A percentile compares a stretch with the other conserved stretches of the same genome.
Conservation (phyloP, 768 basidiomycete genomes). For the Boletus patriciae region DNA sequence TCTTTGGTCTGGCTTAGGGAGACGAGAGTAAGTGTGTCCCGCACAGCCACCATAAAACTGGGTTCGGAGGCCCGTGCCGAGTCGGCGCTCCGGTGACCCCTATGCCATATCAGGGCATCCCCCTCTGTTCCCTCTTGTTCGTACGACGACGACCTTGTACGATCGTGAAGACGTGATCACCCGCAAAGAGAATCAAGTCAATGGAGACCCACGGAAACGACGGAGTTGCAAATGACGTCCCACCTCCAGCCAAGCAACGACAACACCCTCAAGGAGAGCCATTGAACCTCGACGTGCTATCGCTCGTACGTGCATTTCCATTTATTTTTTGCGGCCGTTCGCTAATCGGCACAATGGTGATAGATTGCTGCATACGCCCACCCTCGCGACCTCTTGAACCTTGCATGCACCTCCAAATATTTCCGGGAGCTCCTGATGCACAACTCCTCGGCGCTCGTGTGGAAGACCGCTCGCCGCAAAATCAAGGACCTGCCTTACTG, state of each 20-base stretch:
- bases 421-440: conserved; percentile 39
- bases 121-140: too few relatives aligned
- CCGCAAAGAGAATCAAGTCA: not conserved
- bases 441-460: conserved; percentile 26
- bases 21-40: not conserved
- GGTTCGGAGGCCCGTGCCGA: too few relatives aligned
- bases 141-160: too few relatives aligned
- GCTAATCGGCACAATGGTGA: not conserved
- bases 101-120: too few relatives aligned
- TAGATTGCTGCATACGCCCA: conserved; percentile 43
- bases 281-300: conserved; percentile 22
- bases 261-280: not conserved
- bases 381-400: conserved; percentile 30
- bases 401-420: conserved; percentile 40
- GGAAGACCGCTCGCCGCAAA: conserved; percentile 30
- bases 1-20: too few relatives aligned
- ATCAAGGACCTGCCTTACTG: conserved; percentile 41
- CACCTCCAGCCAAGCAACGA: not conserved
- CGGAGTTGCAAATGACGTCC: not conserved
- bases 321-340: not conserved
- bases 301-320: conserved; percentile 8
- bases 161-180: not conserved
- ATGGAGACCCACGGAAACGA: not conserved
- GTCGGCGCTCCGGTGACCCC: too few relatives aligned
- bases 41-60: not conserved